Base-by-base conservation (phyloP, 2,329 filamentous ascomycete species). In the Capronia americana region DNA sequence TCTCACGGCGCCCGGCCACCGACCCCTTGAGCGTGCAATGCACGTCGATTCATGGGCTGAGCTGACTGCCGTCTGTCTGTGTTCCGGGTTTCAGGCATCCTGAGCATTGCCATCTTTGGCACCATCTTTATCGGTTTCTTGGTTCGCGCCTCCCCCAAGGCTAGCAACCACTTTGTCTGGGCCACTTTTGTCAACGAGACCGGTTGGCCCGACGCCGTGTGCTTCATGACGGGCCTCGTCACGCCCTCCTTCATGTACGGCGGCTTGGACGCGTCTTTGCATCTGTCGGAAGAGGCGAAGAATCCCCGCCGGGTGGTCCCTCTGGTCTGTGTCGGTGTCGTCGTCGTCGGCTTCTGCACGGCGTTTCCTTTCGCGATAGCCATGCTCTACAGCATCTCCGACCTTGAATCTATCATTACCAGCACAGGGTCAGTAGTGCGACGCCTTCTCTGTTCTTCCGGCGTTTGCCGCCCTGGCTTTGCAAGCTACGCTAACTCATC, bases 141-240 rank as follows among this genome's bases (percentile, higher is more conserved):
- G 3, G 71, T 70, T 20, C 67, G 69, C 70, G 38, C 56, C 23
- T 12, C 5, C 6, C 56, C 63, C 1, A 62, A 66, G 50, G 41
- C 58, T n/a, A 23, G 66, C 14, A 44, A 14, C 12, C 11, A 28
- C n/a, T 63, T 67, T 24, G 70, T 70, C 48, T 71, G 67, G 63
- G 55, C 50, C 5, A 65, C 51, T 14, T 71, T 57, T 28, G 50
- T 67, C 28, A 67, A 70, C 44, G 44, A 64, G 8, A 65, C 56
- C 1, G 66, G 66, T 20, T 70, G 70, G 65, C 46, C 61, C 17
- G 56, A 64, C 8, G 75, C 68, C 7, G 63, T 78, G 12, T 75
- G 73, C 32, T 80, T 80, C 59, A 69, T 80, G 10, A 79, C 75
- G 0, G 79, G 79, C 0, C 72, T 81, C 2, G 70, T 77, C 12